Base-by-base conservation (phyloP, 208 protist species). In the Wallacemonas collosoma region DNA sequence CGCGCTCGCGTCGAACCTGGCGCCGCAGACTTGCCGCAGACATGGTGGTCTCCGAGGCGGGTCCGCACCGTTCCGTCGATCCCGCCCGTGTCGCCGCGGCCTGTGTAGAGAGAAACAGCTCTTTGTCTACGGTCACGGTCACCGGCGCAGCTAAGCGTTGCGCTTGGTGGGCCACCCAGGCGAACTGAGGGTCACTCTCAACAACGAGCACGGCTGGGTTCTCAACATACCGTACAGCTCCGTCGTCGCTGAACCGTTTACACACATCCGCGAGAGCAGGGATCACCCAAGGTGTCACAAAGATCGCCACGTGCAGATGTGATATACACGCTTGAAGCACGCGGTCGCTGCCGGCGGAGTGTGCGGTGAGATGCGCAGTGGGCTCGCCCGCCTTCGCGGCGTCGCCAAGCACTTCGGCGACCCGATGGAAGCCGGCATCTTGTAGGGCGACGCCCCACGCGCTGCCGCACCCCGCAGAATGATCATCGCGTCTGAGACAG, bases 101-200 rank as follows among this genome's bases (percentile, higher is more conserved):
- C 26, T 26, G 0, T 26, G 26, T 26, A 26, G 26, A 26, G 26
- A 26, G 26, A 26, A 26, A 26, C 26, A 63, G 38, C 7, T 7
- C n/a, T 4, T n/a, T 5, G 39, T 63, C 9, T 0, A 63, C 39
- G 5, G 57, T 44, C 36, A 40, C 57, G 57, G 26, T 45, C 57
- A 63, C n/a, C 6, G 57, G 57, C 57, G 57, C 57, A n/a, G 57
- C 57, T n/a, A 63, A 38, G 11, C 38, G 57, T 6, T n/a, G 36
- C 6, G 57, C 57, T n/a, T 63, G 57, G 7, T 9, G 36, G 5
- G 57, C 4, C 17, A 63, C 57, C 57, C 57, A 63, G 36, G 17
- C 38, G n/a, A 63, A 63, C 36, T 38, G 57, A 44, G 57, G 17
- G 11, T 2, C 57, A 8, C 57, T 38, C 17, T 6, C 57, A n/a